Evolutionary conservation across 495 filamentous ascomycete species (phyloP).

Genomic region (Thermothielavioides terrestris): DNA sequence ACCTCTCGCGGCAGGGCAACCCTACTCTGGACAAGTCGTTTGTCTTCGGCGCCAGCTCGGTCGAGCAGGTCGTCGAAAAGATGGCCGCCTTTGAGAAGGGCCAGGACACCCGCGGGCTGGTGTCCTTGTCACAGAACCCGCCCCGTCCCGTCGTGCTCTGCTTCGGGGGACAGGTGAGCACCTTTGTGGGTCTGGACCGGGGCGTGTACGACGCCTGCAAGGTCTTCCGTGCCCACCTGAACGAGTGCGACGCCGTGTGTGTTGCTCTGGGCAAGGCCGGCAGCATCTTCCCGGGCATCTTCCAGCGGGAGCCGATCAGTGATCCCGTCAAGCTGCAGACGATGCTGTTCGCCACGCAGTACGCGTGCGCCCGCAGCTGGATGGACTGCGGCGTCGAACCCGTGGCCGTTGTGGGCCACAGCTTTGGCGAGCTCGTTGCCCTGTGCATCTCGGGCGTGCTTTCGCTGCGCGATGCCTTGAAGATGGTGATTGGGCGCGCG

Average conservation of each 20-base stretch:
- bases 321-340: slow-evolving; percentile 41
- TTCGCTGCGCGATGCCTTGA: slow-evolving; percentile 24
- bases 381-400: slow-evolving; percentile 33
- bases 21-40: too few relatives aligned
- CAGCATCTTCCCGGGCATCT: slow-evolving; percentile 44
- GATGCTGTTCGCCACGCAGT: slow-evolving; percentile 41
- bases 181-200: slow-evolving; percentile 31
- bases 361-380: slow-evolving; percentile 41
- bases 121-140: too few relatives aligned
- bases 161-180: slow-evolving; percentile 43
- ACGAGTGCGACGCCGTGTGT: slow-evolving; percentile 26
- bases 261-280: slow-evolving; percentile 20
- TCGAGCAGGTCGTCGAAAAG: too few relatives aligned
- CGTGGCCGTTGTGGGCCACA: not conserved
- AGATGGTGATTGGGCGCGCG: slow-evolving; percentile 37
- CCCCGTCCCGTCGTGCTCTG: slow-evolving; percentile 37
- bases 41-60: too few relatives aligned
- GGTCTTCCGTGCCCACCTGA: slow-evolving; percentile 34
- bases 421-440: slow-evolving; percentile 15
- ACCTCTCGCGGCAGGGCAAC: too few relatives aligned
- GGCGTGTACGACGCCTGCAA: slow-evolving; percentile 26
- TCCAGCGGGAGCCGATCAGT: slow-evolving; percentile 22
- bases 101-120: too few relatives aligned
- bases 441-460: slow-evolving; percentile 16
- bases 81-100: too few relatives aligned